Base-by-base conservation (phyloP, 2,329 filamentous ascomycete species). In the Epichloe uncinata region DNA sequence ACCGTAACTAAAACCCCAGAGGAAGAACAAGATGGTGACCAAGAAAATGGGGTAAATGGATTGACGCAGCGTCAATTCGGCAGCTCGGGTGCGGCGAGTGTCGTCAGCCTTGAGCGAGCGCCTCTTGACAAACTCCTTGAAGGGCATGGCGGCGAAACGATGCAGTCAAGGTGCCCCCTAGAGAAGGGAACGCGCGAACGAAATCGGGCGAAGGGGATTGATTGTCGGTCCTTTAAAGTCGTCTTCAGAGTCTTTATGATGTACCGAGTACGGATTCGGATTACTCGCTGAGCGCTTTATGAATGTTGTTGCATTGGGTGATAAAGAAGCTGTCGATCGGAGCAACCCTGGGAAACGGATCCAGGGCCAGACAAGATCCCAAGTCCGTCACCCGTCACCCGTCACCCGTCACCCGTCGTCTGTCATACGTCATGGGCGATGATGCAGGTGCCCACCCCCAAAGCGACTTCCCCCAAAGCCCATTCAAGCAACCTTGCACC, bases 41-140 rank as follows among this genome's bases (percentile, higher is more conserved):
- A 88, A 72, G 49, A 70, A 69, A 43, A 87, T 73, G 3, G 84
- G 84, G 56, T 77, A 76, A 48, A 87, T 71, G 12, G 82, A 87
- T 58, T 85, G 73, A 48, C 79, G 71, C 33, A 86, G 62, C 0
- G 81, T 85, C 54, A 87, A 69, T 62, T 84, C 68, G 8, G 71
- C 69, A 1, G 70, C 70, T 45, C 60, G 66, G 15, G 70, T 74
- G 42, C 65, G 61, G 53, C 63, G 59, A 48, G 64, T 55, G 50
- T 73, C 69, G 49, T 67, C 65, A 53, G 69, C 67, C 54, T 66
- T 69, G 54, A 74, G 68, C 42, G 72, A 71, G 41, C 71, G 67
- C 44, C 62, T 62, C 60, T 66, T 68, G 59, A 73, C 54, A 57
- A 74, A 75, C 20, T 66, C 62, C 41, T 68, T 70, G 57, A 68